Evolutionary conservation across 108 stramenopile genomes (phyloP), one percentile per base, ranked within the genome.

Genomic region (Aurantiochytrium sp.): DNA sequence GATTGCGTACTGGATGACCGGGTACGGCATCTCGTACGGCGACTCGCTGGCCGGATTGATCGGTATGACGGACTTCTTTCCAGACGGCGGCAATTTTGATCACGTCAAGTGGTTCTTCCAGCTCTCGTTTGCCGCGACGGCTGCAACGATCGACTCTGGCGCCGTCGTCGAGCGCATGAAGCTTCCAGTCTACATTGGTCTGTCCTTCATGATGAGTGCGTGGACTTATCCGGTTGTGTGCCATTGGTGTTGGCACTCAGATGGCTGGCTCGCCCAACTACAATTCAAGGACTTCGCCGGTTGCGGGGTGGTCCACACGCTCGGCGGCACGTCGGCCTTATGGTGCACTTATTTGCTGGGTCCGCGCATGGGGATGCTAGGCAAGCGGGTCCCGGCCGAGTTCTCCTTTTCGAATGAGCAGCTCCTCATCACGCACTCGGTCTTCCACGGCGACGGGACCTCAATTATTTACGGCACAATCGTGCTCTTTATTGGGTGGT

Each of bases 191-290:
- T 97, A 97, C 90, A 86, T 95, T 22, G 90, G 93, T 59, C 96
- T 96, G 86, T 93, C 95, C 17, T 85, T 94, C 31, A 52, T 94
- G 54, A 85, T 96, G 54, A 91, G 92, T 6, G 94, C 94, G 10
- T 95, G 95, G 85, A 94, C 96, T 19, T 97, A 97, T 91, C 96
- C 96, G 2, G 92, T 96, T 21, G 90, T 96, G 39, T 95, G 93
- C 12, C 95, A 96, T 90, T 85, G 92, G 52, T 92, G 95, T 15
- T 97, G 97, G 97, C 90, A 89, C 88, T 73, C 90, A 3, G 86
- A 93, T 39, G 96, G 87, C 52, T 89, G 59, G 65, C 19, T 59
- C 36, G 3, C 8, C 34, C 4, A 45, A 24, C 17, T 68, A 1
- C 94, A 94, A 37, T 54, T 93, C 68, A 86, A 94, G 37, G 96